Conservation (phyloP, 371 early-diverging fungal species). For the Neoconidiobolus thromboides region DNA sequence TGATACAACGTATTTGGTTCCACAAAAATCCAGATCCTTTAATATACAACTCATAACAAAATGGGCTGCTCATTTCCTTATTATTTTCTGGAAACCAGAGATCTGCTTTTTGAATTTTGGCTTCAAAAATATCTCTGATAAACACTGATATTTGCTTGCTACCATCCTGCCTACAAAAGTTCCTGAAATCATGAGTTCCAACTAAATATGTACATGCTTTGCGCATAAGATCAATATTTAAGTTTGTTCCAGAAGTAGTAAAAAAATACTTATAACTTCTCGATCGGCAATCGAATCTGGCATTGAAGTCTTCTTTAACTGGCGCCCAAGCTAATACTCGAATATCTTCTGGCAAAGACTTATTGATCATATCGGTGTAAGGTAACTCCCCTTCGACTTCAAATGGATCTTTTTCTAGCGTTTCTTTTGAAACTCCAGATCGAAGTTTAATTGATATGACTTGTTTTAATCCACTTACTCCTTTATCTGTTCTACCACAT, state of each 20-base stretch:
- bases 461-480: slow-evolving; percentile 84
- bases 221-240: slow-evolving; percentile 55
- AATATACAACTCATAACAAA: slow-evolving; percentile 4
- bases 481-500: slow-evolving; percentile 90
- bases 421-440: slow-evolving; percentile 16
- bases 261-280: slow-evolving; percentile 92
- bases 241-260: slow-evolving; percentile 28
- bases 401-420: slow-evolving; percentile 13
- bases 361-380: slow-evolving; percentile 68
- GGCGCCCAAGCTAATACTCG: slow-evolving; percentile 84
- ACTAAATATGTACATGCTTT: slow-evolving; percentile 42
- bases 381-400: slow-evolving; percentile 33
- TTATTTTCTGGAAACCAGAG: no score
- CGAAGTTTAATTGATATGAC: slow-evolving; percentile 43
- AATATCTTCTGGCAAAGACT: slow-evolving; percentile 71
- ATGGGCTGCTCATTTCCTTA: not conserved
- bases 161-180: slow-evolving; percentile 86
- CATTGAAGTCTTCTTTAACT: slow-evolving; percentile 52
- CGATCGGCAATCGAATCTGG: slow-evolving; percentile 70
- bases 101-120: slow-evolving; percentile 24
- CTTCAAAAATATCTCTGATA: slow-evolving; percentile 41
- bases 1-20: slow-evolving; percentile 96
- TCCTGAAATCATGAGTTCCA: slow-evolving; percentile 82
- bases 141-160: slow-evolving; percentile 57
- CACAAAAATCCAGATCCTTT: slow-evolving; percentile 54